Conservation (phyloP, 495 filamentous ascomycete species). For the Aspergillus homomorphus region DNA sequence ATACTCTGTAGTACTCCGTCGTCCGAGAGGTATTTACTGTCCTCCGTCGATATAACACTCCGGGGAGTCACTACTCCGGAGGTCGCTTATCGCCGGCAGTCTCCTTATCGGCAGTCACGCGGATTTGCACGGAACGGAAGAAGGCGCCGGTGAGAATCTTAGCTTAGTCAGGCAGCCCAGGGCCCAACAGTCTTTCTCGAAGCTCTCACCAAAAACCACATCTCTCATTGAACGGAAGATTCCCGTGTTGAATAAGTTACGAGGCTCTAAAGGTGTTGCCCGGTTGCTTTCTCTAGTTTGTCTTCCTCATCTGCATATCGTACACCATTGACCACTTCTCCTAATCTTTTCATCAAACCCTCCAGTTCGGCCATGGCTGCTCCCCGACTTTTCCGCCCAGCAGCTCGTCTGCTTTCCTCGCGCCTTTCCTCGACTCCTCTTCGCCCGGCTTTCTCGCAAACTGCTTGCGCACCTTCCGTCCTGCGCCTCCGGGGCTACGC, state of each 20-base stretch:
- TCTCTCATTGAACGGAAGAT: constrained; percentile 2
- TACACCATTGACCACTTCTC: constrained; percentile 20
- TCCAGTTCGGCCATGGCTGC: constrained; percentile 51
- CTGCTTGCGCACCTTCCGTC: constrained; percentile 45
- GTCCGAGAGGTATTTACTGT: neutral
- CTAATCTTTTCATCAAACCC: constrained; percentile 16
- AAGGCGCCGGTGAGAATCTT: constrained; percentile 37
- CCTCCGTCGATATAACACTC: neutral
- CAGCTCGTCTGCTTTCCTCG: constrained; percentile 69
- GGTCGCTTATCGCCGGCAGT: neutral
- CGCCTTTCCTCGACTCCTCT: constrained; percentile 50
- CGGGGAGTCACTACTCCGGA: neutral
- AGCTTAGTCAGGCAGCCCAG: constrained; percentile 30
- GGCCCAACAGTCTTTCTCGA: constrained; percentile 38
- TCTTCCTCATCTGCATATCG: constrained; percentile 16
- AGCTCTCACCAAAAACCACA: constrained; percentile 28
- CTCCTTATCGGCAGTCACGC: constrained; percentile 11
- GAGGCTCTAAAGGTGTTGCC: constrained; percentile 6
- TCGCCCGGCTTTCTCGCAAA: constrained; percentile 51
- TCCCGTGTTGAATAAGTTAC: constrained; percentile 7
- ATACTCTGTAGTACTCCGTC: neutral
- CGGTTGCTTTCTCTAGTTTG: constrained; percentile 8
- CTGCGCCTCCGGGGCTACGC: constrained; percentile 46
- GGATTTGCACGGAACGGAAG: constrained; percentile 24
- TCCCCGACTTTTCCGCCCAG: constrained; percentile 78